These are phyloP conservation scores for Ustilago nuda DNA, from an alignment of 1,284 basidiomycete species.

Conservation along the genomic window DNA sequence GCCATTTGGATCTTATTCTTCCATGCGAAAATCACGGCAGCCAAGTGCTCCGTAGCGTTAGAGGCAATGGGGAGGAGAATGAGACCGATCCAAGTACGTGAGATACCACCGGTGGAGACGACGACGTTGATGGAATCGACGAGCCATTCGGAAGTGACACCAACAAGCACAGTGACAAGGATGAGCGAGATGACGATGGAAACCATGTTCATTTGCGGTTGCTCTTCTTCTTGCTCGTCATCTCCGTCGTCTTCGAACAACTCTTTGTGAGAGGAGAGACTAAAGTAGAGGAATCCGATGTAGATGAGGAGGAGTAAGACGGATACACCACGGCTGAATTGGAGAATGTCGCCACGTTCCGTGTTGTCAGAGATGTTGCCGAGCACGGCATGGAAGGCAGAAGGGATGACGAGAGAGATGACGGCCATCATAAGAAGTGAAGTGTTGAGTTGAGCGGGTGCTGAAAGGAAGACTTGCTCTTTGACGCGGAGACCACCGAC, in stretches of 20 bases:
- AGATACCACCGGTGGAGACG: conserved; percentile 38
- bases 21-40: conserved; percentile 58
- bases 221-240: conserved; percentile 56
- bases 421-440: conserved; percentile 62
- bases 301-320: conserved; percentile 62
- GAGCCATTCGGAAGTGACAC: conserved; percentile 65
- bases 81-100: conserved; percentile 59
- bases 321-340: conserved; percentile 55
- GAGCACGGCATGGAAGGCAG: conserved; percentile 61
- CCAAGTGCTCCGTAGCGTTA: conserved; percentile 61
- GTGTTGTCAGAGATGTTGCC: conserved; percentile 47
- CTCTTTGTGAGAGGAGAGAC: conserved; percentile 54
- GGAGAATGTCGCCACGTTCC: conserved; percentile 58
- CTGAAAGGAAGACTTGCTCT: conserved; percentile 54
- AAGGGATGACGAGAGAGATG: conserved; percentile 62
- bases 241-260: conserved; percentile 51
- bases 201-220: conserved; percentile 54
- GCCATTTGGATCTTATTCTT: conserved; percentile 64
- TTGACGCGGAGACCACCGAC: conserved; percentile 59
- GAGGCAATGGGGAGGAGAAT: conserved; percentile 58
- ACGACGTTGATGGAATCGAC: conserved; percentile 59
- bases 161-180: conserved; percentile 54
- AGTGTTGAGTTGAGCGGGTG: conserved; percentile 56
- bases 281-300: conserved; percentile 59
- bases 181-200: conserved; percentile 49